phyloP scores from a whole-genome alignment of 2,329 filamentous ascomycete species.

The Chalara sp. region DNA sequence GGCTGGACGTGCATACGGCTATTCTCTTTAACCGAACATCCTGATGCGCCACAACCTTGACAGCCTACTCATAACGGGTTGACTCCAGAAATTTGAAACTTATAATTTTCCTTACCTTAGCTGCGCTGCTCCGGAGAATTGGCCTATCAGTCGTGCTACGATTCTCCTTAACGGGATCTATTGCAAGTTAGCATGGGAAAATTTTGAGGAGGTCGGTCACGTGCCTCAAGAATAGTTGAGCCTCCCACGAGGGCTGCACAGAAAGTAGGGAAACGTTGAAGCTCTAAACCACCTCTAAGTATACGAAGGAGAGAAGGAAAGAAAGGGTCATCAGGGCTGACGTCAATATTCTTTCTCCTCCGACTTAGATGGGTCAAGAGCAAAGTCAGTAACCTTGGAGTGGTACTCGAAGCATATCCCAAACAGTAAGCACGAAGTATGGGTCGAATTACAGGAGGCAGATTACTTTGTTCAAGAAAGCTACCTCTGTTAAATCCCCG shows the following conservation, averaged over 20 bases:
- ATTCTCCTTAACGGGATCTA: constrained; percentile 28
- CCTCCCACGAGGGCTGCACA: constrained; percentile 55
- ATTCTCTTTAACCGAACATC: no score
- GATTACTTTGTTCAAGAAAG: constrained; percentile 17
- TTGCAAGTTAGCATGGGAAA: background rate
- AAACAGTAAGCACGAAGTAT: constrained; percentile 52
- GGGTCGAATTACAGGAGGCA: constrained; percentile 48
- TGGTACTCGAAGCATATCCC: constrained; percentile 53
- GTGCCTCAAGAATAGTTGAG: constrained; percentile 53
- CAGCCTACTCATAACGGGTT: no score
- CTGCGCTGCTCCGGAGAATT: constrained; percentile 22
- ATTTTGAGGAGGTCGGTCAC: constrained; percentile 14
- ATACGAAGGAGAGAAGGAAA: constrained; percentile 32
- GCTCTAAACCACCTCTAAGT: constrained; percentile 44
- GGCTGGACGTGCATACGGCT: no score
- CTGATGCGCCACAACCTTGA: no score
- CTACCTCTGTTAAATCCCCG: constrained; percentile 13
- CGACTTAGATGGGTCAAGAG: constrained; percentile 41
- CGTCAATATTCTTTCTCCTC: constrained; percentile 19
- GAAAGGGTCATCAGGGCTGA: constrained; percentile 22
- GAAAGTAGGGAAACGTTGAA: constrained; percentile 54
- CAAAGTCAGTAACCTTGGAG: constrained; percentile 48
- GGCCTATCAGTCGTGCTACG: constrained; percentile 19
- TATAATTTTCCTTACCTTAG: constrained; percentile 10
- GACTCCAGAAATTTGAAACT: no score